Evolutionary conservation across 805 yeast species (phyloP).

Genomic region (Saccharomyces kudriavzevii): DNA sequence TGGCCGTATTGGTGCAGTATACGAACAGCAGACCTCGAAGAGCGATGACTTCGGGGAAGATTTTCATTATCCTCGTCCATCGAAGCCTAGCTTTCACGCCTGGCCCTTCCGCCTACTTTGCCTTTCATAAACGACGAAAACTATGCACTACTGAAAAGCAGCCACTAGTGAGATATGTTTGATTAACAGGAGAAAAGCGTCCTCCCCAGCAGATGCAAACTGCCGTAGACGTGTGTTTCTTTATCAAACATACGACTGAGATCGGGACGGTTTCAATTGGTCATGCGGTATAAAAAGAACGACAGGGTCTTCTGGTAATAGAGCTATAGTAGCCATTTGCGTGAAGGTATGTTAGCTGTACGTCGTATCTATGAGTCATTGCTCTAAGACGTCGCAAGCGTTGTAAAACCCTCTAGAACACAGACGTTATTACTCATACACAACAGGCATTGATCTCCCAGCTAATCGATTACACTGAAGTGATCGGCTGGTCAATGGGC

Average conservation of each 20-base stretch:
- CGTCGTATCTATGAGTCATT: not conserved
- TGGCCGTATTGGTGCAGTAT: not conserved
- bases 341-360: not conserved
- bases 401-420: not conserved
- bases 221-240: not conserved
- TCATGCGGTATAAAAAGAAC: not conserved
- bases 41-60: not conserved
- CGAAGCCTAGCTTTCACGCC: not conserved
- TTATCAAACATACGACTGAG: not conserved
- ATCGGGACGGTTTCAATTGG: not conserved
- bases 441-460: not conserved
- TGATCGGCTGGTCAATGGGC: not conserved
- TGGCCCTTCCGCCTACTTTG: not conserved
- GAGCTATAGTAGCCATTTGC: not conserved
- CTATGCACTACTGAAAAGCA: not conserved
- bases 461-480: not conserved
- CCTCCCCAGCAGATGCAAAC: not conserved
- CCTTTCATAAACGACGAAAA: not conserved
- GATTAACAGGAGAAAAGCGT: not conserved
- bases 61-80: not conserved
- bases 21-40: not conserved
- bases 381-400: not conserved
- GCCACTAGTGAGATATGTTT: not conserved
- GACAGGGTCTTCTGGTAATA: not conserved
- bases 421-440: not conserved